These are phyloP conservation scores for Clarireedia hainanense DNA, from an alignment of 2,329 filamentous ascomycete genomes.

Conservation along the genomic window DNA sequence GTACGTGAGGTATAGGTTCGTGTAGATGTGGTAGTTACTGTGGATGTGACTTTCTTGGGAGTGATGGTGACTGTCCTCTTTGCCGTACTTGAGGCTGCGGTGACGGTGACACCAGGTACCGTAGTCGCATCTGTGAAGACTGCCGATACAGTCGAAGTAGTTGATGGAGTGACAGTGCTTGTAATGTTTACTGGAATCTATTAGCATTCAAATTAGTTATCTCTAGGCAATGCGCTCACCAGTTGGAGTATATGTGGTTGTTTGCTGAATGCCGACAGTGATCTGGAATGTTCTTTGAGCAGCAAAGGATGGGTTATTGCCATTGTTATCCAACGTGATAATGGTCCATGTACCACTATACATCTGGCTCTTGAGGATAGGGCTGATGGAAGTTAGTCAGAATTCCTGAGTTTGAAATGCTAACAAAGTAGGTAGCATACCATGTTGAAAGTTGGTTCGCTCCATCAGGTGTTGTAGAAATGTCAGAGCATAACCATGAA, in stretches of 20 bases:
- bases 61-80: slow-evolving; percentile 1
- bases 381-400: neutral
- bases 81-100: neutral
- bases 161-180: neutral
- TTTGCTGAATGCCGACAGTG: slow-evolving; percentile 1
- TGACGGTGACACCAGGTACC: neutral
- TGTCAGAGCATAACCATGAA: slow-evolving; percentile 6
- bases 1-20: neutral
- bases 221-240: neutral
- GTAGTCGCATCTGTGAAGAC: neutral
- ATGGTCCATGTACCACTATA: slow-evolving; percentile 6
- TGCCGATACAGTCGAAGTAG: neutral
- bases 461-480: neutral
- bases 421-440: neutral
- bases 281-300: slow-evolving; percentile 5
- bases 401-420: neutral
- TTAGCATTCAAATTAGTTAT: neutral
- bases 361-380: slow-evolving; percentile 3
- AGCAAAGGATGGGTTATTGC: slow-evolving; percentile 2
- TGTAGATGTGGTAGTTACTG: neutral
- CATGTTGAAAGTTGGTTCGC: slow-evolving; percentile 4
- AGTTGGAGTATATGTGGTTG: slow-evolving; percentile 2
- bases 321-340: slow-evolving; percentile 5
- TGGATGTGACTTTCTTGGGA: neutral
- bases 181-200: slow-evolving; percentile 4